phyloP scores from a whole-genome alignment of 148 eudicot species.

The Rhododendron griersonianum region DNA sequence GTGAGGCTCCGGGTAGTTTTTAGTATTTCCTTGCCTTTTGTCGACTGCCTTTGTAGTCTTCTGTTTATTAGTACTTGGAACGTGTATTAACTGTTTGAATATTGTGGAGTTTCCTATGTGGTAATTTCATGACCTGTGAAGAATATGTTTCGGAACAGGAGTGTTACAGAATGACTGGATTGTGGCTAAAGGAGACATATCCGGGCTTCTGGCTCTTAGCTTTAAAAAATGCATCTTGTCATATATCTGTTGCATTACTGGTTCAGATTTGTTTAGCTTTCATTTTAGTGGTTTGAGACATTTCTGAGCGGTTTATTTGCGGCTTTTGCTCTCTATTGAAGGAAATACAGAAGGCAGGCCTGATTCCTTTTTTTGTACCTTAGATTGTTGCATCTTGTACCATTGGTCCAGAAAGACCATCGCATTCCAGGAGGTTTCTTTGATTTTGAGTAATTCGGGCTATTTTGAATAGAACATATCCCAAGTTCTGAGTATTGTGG shows the following conservation, averaged over 20 bases:
- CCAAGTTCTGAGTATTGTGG: not conserved
- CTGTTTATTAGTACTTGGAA: not conserved
- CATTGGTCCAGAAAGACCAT: not conserved
- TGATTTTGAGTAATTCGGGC: not conserved
- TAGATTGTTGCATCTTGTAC: not conserved
- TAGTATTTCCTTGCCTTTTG: not conserved
- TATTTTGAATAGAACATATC: not conserved
- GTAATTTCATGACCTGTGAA: not conserved
- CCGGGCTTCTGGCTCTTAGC: not conserved
- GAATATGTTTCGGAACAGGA: not conserved
- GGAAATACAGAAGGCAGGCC: not conserved
- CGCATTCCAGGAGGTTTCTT: not conserved
- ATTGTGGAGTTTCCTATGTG: not conserved
- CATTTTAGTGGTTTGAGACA: not conserved
- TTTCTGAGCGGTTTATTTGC: not conserved
- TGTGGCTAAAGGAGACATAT: not conserved
- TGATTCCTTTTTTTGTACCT: not conserved
- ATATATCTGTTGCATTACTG: not conserved
- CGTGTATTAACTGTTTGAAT: not conserved
- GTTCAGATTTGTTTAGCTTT: not conserved
- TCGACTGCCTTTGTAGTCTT: not conserved
- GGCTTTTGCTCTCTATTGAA: not conserved
- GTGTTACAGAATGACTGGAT: not conserved
- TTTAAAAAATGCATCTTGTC: not conserved
- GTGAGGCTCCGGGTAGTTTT: constrained; percentile 26